Evolutionary conservation across 2,329 filamentous ascomycete genomes (phyloP).

Genomic region (Scedosporium dehoogii): DNA sequence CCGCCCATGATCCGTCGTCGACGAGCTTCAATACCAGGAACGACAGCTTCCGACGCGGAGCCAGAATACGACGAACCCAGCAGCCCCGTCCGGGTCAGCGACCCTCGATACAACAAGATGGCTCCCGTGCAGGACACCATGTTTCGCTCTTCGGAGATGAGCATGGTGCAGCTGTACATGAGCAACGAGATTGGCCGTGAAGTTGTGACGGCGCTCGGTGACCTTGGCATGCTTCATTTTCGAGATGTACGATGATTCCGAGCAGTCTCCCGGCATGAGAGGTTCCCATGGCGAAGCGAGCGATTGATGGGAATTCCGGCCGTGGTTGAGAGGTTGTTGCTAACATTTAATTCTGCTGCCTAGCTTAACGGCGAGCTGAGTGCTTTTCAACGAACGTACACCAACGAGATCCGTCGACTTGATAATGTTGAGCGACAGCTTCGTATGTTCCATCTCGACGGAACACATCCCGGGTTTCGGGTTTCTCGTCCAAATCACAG

Average conservation of each 20-base stretch:
- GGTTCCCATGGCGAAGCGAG: too few species aligned
- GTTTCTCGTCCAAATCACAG: background rate
- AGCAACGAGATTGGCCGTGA: slow-evolving; percentile 98
- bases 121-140: slow-evolving; percentile 73
- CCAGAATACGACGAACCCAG: background rate
- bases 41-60: background rate
- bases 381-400: slow-evolving; percentile 95
- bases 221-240: slow-evolving; percentile 94
- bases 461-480: background rate
- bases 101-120: slow-evolving; percentile 32
- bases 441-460: slow-evolving; percentile 47
- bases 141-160: slow-evolving; percentile 99
- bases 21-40: slow-evolving; percentile 5
- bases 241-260: slow-evolving; percentile 58
- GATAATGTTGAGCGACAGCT: slow-evolving; percentile 98
- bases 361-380: slow-evolving; percentile 88
- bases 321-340: background rate
- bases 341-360: slow-evolving; percentile 13
- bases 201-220: slow-evolving; percentile 90
- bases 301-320: background rate
- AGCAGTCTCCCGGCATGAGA: too few species aligned
- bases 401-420: slow-evolving; percentile 90
- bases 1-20: slow-evolving; percentile 7
- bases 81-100: background rate
- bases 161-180: slow-evolving; percentile 98